A percentile compares a stretch with the other conserved stretches of the same genome.
Conservation (phyloP, 768 basidiomycete species). For the Coprinopsis cinerea region DNA sequence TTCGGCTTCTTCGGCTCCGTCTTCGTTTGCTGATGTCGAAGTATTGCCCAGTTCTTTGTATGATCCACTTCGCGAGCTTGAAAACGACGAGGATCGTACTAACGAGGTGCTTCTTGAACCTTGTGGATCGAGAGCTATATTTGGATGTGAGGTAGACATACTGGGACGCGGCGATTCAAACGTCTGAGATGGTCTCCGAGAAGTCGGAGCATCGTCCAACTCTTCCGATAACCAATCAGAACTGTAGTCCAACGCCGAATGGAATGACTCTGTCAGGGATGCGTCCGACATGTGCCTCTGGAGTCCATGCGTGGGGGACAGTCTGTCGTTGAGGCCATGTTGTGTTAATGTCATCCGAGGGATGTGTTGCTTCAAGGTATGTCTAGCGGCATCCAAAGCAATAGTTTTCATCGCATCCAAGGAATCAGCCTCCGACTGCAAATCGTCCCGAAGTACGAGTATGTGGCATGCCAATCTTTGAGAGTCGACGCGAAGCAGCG, state of each 20-base stretch:
- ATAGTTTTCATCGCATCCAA: slow-evolving; percentile 61
- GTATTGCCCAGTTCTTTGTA: background rate
- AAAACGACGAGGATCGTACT: slow-evolving; percentile 14
- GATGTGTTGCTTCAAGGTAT: slow-evolving; percentile 48
- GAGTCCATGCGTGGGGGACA: slow-evolving; percentile 17
- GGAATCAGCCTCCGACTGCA: slow-evolving; percentile 62
- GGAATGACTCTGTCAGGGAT: slow-evolving; percentile 54
- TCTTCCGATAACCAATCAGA: slow-evolving; percentile 44
- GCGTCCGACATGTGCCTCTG: slow-evolving; percentile 36
- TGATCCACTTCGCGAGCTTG: slow-evolving; percentile 11
- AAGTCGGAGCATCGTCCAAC: slow-evolving; percentile 21
- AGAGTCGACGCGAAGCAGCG: slow-evolving; percentile 63
- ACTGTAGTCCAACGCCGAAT: slow-evolving; percentile 58
- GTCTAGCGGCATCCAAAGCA: slow-evolving; percentile 70
- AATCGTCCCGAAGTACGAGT: slow-evolving; percentile 66
- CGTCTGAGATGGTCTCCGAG: slow-evolving; percentile 25
- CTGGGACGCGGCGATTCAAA: slow-evolving; percentile 31
- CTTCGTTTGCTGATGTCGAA: slow-evolving; percentile 37
- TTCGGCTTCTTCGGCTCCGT: slow-evolving; percentile 67
- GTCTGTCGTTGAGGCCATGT: slow-evolving; percentile 20
- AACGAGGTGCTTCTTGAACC: slow-evolving; percentile 14
- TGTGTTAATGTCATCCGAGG: slow-evolving; percentile 34
- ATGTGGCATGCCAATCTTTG: slow-evolving; percentile 72
- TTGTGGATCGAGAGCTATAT: slow-evolving; percentile 18
- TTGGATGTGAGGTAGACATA: slow-evolving; percentile 27